Conservation (phyloP, 192 early-diverging fungal species). For the Backusella mclennaniae region DNA sequence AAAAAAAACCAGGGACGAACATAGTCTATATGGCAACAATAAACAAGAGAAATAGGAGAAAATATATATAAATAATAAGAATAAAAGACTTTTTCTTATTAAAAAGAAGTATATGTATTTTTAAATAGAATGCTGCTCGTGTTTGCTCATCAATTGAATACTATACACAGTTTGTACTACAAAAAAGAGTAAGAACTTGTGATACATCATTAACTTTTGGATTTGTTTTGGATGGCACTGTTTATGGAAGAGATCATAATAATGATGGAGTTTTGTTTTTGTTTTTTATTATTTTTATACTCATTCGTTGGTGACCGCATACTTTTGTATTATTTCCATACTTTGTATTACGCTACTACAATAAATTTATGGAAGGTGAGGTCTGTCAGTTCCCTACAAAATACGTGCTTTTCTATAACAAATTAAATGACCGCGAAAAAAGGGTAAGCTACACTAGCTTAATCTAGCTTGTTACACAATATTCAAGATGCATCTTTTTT, state of each 20-base stretch:
- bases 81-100: background rate
- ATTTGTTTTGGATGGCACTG: slow-evolving; percentile 5
- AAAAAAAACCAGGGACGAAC: background rate
- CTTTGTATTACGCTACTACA: background rate
- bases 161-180: slow-evolving; percentile 1
- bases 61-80: background rate
- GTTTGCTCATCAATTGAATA: slow-evolving; percentile 4
- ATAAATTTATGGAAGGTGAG: background rate
- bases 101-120: background rate
- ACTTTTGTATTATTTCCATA: background rate
- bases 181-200: background rate
- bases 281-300: background rate
- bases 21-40: background rate
- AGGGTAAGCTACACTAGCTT: background rate
- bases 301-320: background rate
- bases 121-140: background rate
- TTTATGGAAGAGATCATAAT: slow-evolving; percentile 5
- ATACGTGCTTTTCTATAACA: slow-evolving; percentile 5
- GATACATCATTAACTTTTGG: slow-evolving; percentile 9
- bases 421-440: slow-evolving; percentile 1
- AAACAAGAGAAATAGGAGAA: background rate
- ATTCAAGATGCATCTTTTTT: background rate
- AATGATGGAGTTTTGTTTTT: background rate
- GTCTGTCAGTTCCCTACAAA: slow-evolving; percentile 6
- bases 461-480: background rate